Evolutionary conservation across 1,139 yeast species (phyloP).

Genomic region (Hansenula anomala): DNA sequence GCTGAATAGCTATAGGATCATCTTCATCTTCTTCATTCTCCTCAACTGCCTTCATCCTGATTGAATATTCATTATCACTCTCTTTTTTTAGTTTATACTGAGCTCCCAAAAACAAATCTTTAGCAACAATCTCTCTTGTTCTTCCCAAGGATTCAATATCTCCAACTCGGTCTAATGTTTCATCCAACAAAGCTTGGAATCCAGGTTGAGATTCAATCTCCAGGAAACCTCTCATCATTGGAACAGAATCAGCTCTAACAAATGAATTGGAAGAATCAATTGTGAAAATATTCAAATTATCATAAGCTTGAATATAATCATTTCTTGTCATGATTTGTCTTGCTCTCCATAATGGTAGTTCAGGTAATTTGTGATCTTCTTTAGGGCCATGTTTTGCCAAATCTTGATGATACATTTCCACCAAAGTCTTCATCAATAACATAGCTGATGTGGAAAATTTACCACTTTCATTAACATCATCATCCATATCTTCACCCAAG

Average conservation of each 20-base stretch:
- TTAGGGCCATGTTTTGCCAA: slow-evolving; percentile 12
- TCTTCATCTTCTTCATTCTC: slow-evolving; percentile 17
- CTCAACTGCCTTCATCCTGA: slow-evolving; percentile 4
- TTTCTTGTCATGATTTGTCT: slow-evolving; percentile 83
- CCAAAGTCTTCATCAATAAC: slow-evolving; percentile 69
- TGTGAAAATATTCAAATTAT: slow-evolving; percentile 72
- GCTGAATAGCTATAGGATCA: slow-evolving; percentile 21
- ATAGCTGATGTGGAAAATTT: slow-evolving; percentile 75
- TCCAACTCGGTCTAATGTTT: slow-evolving; percentile 66
- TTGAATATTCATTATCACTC: slow-evolving; percentile 3
- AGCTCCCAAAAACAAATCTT: slow-evolving; percentile 60
- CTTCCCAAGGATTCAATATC: slow-evolving; percentile 79
- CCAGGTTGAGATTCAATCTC: slow-evolving; percentile 72
- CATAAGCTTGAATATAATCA: slow-evolving; percentile 72
- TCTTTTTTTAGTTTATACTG: slow-evolving; percentile 28
- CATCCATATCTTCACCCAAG: slow-evolving; percentile 76
- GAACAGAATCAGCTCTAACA: slow-evolving; percentile 78
- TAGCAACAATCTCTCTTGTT: slow-evolving; percentile 73
- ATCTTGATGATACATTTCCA: slow-evolving; percentile 51
- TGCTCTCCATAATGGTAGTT: slow-evolving; percentile 78
- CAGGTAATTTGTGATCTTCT: slow-evolving; percentile 57
- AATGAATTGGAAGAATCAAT: slow-evolving; percentile 69
- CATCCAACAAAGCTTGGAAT: slow-evolving; percentile 63
- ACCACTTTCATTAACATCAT: slow-evolving; percentile 84
- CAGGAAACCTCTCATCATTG: slow-evolving; percentile 87